These are phyloP conservation scores for Ascochyta koolunga DNA, from an alignment of 2,329 filamentous ascomycete genomes.

Conservation along the genomic window DNA sequence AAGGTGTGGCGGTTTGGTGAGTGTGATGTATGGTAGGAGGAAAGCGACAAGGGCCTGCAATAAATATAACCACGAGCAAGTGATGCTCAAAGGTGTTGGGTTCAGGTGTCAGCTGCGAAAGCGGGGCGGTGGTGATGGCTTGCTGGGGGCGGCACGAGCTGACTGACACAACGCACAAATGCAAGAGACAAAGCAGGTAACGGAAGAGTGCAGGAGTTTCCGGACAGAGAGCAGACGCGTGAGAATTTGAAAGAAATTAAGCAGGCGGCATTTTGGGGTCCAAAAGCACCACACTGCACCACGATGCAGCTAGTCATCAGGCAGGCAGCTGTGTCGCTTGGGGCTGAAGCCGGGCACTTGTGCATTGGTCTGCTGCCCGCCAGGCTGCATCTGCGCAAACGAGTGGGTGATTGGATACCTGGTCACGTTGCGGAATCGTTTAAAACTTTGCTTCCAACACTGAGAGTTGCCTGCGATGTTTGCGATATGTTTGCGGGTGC, in stretches of 20 bases:
- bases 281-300: slow-evolving; percentile 24
- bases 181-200: slow-evolving; percentile 21
- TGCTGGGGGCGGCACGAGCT: slow-evolving; percentile 29
- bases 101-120: slow-evolving; percentile 20
- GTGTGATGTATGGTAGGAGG: not conserved
- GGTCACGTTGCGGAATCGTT: slow-evolving; percentile 8
- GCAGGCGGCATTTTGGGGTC: slow-evolving; percentile 28
- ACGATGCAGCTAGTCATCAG: slow-evolving; percentile 41
- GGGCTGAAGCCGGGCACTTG: slow-evolving; percentile 27
- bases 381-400: slow-evolving; percentile 15
- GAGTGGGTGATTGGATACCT: slow-evolving; percentile 15
- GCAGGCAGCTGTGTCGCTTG: slow-evolving; percentile 25
- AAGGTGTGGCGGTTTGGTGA: not conserved
- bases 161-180: slow-evolving; percentile 27
- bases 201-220: slow-evolving; percentile 19
- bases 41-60: not conserved
- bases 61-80: slow-evolving; percentile 16
- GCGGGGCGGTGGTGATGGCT: slow-evolving; percentile 24
- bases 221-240: slow-evolving; percentile 24
- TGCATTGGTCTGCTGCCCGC: slow-evolving; percentile 32
- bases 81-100: slow-evolving; percentile 19
- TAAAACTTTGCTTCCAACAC: not conserved
- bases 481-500: slow-evolving; percentile 7
- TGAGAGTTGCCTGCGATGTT: not conserved
- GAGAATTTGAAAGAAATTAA: slow-evolving; percentile 30